Evolutionary conservation across 257 asterid genomes (phyloP), one percentile per base, ranked within the genome.

Genomic region (Striga asiatica): DNA sequence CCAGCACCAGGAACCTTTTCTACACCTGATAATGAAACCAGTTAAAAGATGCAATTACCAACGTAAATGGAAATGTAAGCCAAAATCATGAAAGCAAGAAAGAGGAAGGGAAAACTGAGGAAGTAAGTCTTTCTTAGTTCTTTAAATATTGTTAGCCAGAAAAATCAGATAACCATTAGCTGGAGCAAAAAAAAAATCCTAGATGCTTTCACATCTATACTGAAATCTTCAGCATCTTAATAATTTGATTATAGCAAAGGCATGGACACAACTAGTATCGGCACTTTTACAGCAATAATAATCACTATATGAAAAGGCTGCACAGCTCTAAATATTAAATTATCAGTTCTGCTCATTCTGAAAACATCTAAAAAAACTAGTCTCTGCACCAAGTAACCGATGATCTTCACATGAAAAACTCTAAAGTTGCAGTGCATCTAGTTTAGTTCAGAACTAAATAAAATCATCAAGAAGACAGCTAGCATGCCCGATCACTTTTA

Each of bases 21-120:
- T 31, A 84, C 74, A 68, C 94, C 94, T 83, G 77, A 42, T 38
- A 58, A 56, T 60, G 50, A 39, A 55, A 60, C 51, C 67, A 37
- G 25, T 49, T 47, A 28, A 56, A 43, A 34, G 62, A 58, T 56
- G 32, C 51, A 65, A 63, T 20, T 17, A 54, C 46, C 60, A 28
- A 51, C 8, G 49, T 54, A 41, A 29, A 54, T 13, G 58, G 27
- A 38, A 50, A 27, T 17, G 21, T 24, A 50, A 2, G 14, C 18
- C 0, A 5, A 10, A 16, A 14, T 11, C 25, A 50, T 47, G 64
- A 21, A 43, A 31, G 57, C 45, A 52, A 59, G 45, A 54, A 52
- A 22, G 37, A 39, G 34, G 55, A 58, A 57, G 60, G 28, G 57
- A 46, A 24, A 38, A 49, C 35, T 6, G 4, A 56, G 42, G 59